Evolutionary conservation across 768 basidiomycete species (phyloP).

Genomic region (Chlorophyllum brunneum): DNA sequence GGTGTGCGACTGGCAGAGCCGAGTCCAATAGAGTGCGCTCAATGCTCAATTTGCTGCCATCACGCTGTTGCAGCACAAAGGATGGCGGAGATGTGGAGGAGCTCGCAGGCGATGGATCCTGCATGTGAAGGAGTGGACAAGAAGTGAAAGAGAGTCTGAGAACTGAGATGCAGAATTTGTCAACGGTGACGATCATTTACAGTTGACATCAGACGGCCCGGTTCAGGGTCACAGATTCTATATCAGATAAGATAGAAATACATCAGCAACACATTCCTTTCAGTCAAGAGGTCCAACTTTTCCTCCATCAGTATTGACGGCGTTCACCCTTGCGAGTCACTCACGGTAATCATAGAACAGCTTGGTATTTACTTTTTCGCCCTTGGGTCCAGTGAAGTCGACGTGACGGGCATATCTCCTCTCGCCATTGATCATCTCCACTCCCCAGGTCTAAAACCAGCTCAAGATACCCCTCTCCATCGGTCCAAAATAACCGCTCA

Average conservation of each 20-base stretch:
- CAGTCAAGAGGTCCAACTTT: conserved; percentile 10
- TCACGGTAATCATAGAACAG: conserved; percentile 69
- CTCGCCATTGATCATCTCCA: conserved; percentile 54
- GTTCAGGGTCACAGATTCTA: neutral
- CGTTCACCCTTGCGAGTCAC: conserved; percentile 20
- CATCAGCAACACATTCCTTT: neutral
- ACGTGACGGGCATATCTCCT: conserved; percentile 59
- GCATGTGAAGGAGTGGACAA: neutral
- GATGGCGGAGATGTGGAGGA: conserved; percentile 7
- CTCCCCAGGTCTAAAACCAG: conserved; percentile 51
- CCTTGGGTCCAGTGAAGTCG: conserved; percentile 58
- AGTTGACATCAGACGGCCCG: conserved; percentile 1
- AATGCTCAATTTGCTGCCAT: neutral
- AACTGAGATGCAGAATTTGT: neutral
- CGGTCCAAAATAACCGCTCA: conserved; percentile 18
- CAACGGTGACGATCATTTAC: neutral
- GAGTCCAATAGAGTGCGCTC: conserved; percentile 12
- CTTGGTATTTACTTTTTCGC: conserved; percentile 50
- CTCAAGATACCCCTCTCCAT: neutral
- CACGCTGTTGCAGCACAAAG: conserved; percentile 8
- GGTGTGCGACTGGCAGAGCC: conserved; percentile 14
- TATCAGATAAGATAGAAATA: conserved; percentile 10
- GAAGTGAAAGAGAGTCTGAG: neutral
- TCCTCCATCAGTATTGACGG: neutral
- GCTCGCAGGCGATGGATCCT: neutral